These are phyloP conservation scores for Lactifluus echinatus DNA, from an alignment of 768 basidiomycete species.

Conservation along the genomic window DNA sequence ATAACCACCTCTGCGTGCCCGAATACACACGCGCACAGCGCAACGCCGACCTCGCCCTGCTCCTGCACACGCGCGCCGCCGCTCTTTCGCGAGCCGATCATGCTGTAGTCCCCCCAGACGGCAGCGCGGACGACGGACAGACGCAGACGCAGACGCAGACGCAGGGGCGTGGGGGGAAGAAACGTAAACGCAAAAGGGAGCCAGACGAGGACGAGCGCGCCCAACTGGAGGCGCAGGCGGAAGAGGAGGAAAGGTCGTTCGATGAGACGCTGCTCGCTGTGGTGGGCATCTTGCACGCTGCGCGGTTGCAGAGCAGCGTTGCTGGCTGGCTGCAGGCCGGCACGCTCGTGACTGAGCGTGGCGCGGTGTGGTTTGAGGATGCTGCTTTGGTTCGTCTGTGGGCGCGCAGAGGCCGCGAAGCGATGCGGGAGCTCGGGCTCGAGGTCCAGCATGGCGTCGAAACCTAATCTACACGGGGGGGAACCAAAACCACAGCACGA, in stretches of 20 bases:
- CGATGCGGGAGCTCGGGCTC: constrained; percentile 43
- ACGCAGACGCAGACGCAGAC: too few relatives aligned
- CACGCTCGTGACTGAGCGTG: constrained; percentile 30
- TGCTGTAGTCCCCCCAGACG: too few relatives aligned
- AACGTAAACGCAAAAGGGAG: too few relatives aligned
- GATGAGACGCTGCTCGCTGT: constrained; percentile 58
- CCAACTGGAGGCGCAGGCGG: not conserved
- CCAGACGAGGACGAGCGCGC: not conserved
- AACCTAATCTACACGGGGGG: not conserved
- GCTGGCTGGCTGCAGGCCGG: constrained; percentile 58
- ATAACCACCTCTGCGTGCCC: constrained; percentile 69
- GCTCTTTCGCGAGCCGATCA: not conserved
- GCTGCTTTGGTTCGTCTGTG: constrained; percentile 36
- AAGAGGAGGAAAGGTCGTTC: constrained; percentile 20
- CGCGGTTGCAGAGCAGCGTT: constrained; percentile 53
- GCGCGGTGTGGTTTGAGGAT: constrained; percentile 46
- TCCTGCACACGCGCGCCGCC: constrained; percentile 10
- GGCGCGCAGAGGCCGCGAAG: constrained; percentile 42
- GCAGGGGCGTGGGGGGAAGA: too few relatives aligned
- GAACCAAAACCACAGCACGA: too few relatives aligned
- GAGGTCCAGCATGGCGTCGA: constrained; percentile 34
- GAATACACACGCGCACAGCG: constrained; percentile 52
- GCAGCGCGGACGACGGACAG: too few relatives aligned
- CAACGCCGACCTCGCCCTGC: constrained; percentile 28
- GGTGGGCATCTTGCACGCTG: constrained; percentile 53